A percentile compares a stretch with the other conserved stretches of the same genome.
Conservation (phyloP, 108 stramenopile genomes). For the Cyclotella atomus region DNA sequence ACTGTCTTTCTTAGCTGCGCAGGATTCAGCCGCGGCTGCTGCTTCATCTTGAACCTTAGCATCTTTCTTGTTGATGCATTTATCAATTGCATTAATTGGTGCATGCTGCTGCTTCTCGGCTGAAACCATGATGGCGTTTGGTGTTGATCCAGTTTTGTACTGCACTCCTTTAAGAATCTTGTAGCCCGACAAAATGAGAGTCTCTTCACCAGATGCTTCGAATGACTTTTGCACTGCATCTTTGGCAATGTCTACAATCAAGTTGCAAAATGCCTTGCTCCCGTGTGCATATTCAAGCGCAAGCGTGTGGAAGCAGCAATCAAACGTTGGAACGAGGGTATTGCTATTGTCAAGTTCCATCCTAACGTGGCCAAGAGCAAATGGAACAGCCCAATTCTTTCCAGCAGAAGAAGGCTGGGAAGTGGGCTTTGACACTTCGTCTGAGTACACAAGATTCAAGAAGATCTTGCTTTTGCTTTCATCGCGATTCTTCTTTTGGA, state of each 20-base stretch:
- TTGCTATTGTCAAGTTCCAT: slow-evolving; percentile 62
- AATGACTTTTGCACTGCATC: slow-evolving; percentile 28
- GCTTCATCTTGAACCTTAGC: too few relatives aligned
- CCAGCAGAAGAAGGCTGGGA: slow-evolving; percentile 3
- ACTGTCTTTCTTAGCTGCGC: neutral
- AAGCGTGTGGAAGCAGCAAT: slow-evolving; percentile 41
- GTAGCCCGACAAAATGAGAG: neutral
- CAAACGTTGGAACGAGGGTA: slow-evolving; percentile 36
- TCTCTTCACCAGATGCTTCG: slow-evolving; percentile 24
- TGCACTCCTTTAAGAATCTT: slow-evolving; percentile 31
- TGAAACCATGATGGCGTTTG: slow-evolving; percentile 28
- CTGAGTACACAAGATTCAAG: slow-evolving; percentile 58
- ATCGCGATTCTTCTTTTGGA: slow-evolving; percentile 30
- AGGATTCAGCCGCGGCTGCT: neutral
- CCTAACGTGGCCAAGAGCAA: slow-evolving; percentile 60
- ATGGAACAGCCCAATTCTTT: slow-evolving; percentile 53
- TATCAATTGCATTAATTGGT: neutral
- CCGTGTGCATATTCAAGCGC: slow-evolving; percentile 31
- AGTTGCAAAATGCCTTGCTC: slow-evolving; percentile 31
- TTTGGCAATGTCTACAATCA: slow-evolving; percentile 34
- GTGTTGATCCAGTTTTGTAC: slow-evolving; percentile 42
- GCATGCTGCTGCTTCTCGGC: neutral
- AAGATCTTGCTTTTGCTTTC: slow-evolving; percentile 53
- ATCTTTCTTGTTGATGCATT: neutral
- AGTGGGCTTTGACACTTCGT: slow-evolving; percentile 40